Percentiles rank a stretch among this genome's conserved stretches.
Conservation (phyloP, 1,284 basidiomycete genomes). For the Volvariella volvacea region DNA sequence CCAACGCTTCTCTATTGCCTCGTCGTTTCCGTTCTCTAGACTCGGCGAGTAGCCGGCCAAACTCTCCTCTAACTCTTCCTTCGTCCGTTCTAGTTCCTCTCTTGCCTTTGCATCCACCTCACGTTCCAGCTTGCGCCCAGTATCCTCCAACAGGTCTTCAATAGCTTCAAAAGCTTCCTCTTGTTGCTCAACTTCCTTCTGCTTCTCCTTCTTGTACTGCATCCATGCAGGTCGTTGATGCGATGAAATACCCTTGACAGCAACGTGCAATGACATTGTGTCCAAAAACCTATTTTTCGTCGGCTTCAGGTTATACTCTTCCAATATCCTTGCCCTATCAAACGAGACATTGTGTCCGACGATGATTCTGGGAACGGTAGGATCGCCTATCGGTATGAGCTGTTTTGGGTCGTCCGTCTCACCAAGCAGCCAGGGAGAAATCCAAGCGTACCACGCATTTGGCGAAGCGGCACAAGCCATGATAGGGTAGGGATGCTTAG, state of each 20-base stretch:
- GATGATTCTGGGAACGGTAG: constrained; percentile 53
- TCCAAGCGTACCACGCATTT: constrained; percentile 93
- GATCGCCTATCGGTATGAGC: constrained; percentile 68
- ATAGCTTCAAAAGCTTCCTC: constrained; percentile 56
- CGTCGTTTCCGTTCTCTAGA: constrained; percentile 10
- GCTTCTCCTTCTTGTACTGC: constrained; percentile 68
- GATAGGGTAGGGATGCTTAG: constrained; percentile 75
- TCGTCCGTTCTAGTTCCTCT: constrained; percentile 26
- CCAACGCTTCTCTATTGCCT: constrained; percentile 60
- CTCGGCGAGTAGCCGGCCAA: no score
- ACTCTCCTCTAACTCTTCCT: no score
- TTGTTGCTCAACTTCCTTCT: constrained; percentile 40
- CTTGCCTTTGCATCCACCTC: constrained; percentile 33
- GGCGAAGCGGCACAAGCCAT: constrained; percentile 87
- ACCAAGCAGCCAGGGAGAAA: constrained; percentile 87
- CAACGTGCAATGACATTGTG: constrained; percentile 94
- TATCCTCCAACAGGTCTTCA: constrained; percentile 40
- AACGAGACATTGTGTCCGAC: constrained; percentile 97
- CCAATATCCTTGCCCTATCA: constrained; percentile 78
- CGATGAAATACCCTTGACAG: constrained; percentile 91
- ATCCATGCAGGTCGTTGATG: constrained; percentile 94
- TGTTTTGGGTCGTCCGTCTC: constrained; percentile 61
- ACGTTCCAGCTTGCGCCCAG: constrained; percentile 29
- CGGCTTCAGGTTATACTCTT: constrained; percentile 77
- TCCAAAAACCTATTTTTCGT: constrained; percentile 85